Base-by-base conservation (phyloP, 139 green algal species). In the Spirogloea muscicola region DNA sequence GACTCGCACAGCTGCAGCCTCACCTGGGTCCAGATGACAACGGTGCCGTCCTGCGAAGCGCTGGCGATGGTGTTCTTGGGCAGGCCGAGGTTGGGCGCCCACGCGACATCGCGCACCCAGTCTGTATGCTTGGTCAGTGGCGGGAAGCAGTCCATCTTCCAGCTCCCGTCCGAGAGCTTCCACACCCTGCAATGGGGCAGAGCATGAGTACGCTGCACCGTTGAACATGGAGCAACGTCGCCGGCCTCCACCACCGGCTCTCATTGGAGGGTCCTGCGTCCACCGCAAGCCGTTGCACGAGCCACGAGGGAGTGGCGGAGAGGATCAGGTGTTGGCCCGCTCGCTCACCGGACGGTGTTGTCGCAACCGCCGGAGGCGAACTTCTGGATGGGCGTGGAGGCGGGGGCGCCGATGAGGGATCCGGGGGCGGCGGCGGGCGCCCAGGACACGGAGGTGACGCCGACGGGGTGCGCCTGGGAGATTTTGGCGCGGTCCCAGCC, bases 61-160 rank as follows among this genome's bases (percentile, higher is more conserved):
- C 80, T 94, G n/a, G 95, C 95, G 49, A 99, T 90, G 2, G 88
- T 93, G 81, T 84, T 93, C 38, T 82, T 83, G 0, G 89, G 89
- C 62, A 97, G 70, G 0, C 93, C 91, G 49, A 96, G 70, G 73
- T 90, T 94, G 29, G 93, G 94, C 0, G 91, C 91, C 94, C 94
- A 99, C 0, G 93, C 91, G 34, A 93, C 93, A 82, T 98, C 94
- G 3, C 94, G 83, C 57, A 98, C 85, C 84, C 82, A 87, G 84
- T 97, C 94, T 6, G 72, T 88, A 87, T 99, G 95, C 2, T 73
- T 89, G 0, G 44, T 25, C 62, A 99, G 84, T 27, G 72, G 42
- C 18, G 70, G 65, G 27, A 25, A 70, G 4, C 38, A 16, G 1
- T 76, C 85, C 84, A 76, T 96, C 90, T 69, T 90, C 76, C 62